Evolutionary conservation across 2,329 filamentous ascomycete genomes (phyloP).

Genomic region (Alternaria sp.): DNA sequence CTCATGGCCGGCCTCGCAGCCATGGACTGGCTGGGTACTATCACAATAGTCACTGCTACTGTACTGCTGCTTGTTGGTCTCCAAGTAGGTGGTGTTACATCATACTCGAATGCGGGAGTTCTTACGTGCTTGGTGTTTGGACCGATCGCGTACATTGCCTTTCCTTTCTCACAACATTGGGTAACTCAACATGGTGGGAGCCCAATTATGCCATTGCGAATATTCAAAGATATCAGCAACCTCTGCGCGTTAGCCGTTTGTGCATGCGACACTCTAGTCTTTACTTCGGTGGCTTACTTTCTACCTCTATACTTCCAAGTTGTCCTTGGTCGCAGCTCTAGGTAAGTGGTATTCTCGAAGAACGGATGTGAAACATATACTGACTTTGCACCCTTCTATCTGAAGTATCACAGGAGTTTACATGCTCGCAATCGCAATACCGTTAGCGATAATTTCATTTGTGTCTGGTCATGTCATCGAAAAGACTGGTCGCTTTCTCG

Average conservation of each 20-base stretch:
- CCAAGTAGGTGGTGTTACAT: constrained; percentile 59
- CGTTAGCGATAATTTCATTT: constrained; percentile 57
- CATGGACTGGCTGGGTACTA: constrained; percentile 63
- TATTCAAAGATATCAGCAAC: constrained; percentile 67
- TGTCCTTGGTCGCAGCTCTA: constrained; percentile 55
- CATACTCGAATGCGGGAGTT: constrained; percentile 60
- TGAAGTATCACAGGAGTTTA: constrained; percentile 61
- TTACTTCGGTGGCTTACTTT: constrained; percentile 74
- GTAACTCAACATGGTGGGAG: constrained; percentile 65
- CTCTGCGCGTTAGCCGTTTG: constrained; percentile 62
- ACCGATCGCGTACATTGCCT: constrained; percentile 53
- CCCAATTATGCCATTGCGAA: constrained; percentile 74
- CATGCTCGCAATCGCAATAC: constrained; percentile 65
- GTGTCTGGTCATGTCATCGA: constrained; percentile 56
- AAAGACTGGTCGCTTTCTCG: constrained; percentile 54
- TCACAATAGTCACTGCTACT: constrained; percentile 59
- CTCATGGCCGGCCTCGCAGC: constrained; percentile 57
- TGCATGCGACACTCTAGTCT: constrained; percentile 63
- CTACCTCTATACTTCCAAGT: constrained; percentile 78
- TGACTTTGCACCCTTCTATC: background rate
- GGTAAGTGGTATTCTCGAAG: background rate
- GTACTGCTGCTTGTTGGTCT: constrained; percentile 62
- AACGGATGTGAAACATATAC: background rate
- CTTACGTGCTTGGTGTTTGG: constrained; percentile 62
- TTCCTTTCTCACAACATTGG: constrained; percentile 70